phyloP scores from a whole-genome alignment of 116 monocot species.

The Cymodocea nodosa region DNA sequence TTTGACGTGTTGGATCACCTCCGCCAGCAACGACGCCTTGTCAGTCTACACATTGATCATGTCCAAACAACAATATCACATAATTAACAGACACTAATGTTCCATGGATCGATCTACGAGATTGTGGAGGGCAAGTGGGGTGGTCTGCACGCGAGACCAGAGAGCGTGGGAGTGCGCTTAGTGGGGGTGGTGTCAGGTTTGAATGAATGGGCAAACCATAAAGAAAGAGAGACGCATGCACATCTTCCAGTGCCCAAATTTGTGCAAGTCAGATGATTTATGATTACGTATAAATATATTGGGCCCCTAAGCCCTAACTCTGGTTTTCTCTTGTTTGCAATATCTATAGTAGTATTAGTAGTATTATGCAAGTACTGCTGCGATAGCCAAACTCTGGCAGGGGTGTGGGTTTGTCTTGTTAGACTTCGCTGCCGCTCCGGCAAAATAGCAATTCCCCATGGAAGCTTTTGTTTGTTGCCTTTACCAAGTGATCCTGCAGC shows the following conservation, averaged over 20 bases:
- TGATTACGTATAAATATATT: neutral
- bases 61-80: neutral
- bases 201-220: neutral
- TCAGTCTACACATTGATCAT: slow-evolving; percentile 18
- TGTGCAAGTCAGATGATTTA: too few relatives aligned
- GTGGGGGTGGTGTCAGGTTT: neutral
- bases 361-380: too few relatives aligned
- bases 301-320: neutral
- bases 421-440: slow-evolving; percentile 16
- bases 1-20: slow-evolving; percentile 63
- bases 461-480: slow-evolving; percentile 39
- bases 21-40: slow-evolving; percentile 49
- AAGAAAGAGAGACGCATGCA: neutral
- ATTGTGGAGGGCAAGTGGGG: neutral
- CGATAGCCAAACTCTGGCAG: slow-evolving; percentile 21
- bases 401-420: slow-evolving; percentile 48
- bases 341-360: too few relatives aligned
- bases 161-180: neutral
- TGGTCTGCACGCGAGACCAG: slow-evolving; percentile 1
- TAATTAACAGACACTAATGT: neutral
- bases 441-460: slow-evolving; percentile 19
- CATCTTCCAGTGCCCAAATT: neutral
- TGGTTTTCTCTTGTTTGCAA: too few relatives aligned
- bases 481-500: too few relatives aligned
- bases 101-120: neutral